A percentile compares a stretch with the other conserved stretches of the same genome.
Evolutionary conservation across 768 basidiomycete genomes (phyloP).

Genomic region (Boletus sp.): DNA sequence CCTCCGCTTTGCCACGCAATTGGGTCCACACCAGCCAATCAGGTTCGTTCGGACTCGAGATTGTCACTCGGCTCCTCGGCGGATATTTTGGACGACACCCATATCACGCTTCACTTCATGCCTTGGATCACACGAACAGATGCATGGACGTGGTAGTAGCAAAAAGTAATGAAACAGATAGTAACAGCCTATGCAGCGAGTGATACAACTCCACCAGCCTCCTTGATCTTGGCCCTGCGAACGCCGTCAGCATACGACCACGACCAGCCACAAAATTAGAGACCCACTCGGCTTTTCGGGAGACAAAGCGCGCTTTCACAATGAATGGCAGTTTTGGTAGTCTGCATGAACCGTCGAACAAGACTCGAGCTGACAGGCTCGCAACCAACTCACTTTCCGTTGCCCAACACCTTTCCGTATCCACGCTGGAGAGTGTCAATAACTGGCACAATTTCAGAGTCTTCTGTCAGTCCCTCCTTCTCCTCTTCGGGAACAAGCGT

Average conservation of each 20-base stretch:
- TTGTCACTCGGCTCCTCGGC: conserved; percentile 5
- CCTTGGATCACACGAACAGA: neutral
- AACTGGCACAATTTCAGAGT: conserved; percentile 87
- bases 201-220: conserved; percentile 90
- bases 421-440: conserved; percentile 84
- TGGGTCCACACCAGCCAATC: neutral
- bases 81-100: neutral
- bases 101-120: neutral
- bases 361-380: neutral
- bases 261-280: neutral
- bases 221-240: conserved; percentile 77
- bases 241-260: conserved; percentile 17
- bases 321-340: conserved; percentile 92
- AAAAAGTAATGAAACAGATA: conserved; percentile 22
- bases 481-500: conserved; percentile 82
- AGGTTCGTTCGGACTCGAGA: neutral
- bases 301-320: conserved; percentile 97
- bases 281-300: conserved; percentile 74
- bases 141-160: conserved; percentile 1
- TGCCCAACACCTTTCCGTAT: conserved; percentile 93
- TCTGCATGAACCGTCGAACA: conserved; percentile 34
- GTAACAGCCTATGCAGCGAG: conserved; percentile 68
- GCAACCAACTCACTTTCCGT: conserved; percentile 65
- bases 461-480: conserved; percentile 70
- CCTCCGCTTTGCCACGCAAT: neutral